Evolutionary conservation across 148 eudicot genomes (phyloP).

Genomic region (Mesembryanthemum crystallinum): DNA sequence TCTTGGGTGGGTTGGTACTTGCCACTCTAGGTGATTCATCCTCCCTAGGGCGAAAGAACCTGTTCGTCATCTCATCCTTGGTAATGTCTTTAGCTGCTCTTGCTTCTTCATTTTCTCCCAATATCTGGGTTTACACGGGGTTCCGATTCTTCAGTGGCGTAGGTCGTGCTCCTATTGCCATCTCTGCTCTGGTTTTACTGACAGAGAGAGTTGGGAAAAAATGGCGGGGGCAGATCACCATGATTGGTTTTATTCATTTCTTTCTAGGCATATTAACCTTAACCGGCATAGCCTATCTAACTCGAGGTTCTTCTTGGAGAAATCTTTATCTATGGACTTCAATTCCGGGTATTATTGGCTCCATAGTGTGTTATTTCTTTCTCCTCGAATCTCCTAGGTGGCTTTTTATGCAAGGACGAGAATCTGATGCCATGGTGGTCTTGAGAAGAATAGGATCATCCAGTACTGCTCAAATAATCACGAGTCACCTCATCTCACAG

Average conservation of each 20-base stretch:
- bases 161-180: conserved; percentile 12
- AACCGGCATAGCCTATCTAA: conserved; percentile 10
- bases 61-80: background rate
- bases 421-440: background rate
- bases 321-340: conserved; percentile 22
- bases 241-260: background rate
- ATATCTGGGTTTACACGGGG: conserved; percentile 12
- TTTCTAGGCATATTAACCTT: conserved; percentile 10
- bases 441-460: conserved; percentile 1
- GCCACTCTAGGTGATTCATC: conserved; percentile 16
- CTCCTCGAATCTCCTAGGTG: conserved; percentile 27
- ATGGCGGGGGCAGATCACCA: background rate
- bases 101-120: conserved; percentile 15
- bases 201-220: conserved; percentile 16
- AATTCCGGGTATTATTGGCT: conserved; percentile 12
- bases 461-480: too few relatives aligned
- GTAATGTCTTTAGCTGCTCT: conserved; percentile 16
- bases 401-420: conserved; percentile 21
- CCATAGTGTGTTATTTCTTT: conserved; percentile 1
- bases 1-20: conserved; percentile 7
- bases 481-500: background rate
- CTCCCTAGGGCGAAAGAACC: conserved; percentile 17
- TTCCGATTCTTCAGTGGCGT: conserved; percentile 17
- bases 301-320: conserved; percentile 17
- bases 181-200: conserved; percentile 2